Base-by-base conservation (phyloP, 176 grass and related monocot genomes). In the Paspalum vaginatum region DNA sequence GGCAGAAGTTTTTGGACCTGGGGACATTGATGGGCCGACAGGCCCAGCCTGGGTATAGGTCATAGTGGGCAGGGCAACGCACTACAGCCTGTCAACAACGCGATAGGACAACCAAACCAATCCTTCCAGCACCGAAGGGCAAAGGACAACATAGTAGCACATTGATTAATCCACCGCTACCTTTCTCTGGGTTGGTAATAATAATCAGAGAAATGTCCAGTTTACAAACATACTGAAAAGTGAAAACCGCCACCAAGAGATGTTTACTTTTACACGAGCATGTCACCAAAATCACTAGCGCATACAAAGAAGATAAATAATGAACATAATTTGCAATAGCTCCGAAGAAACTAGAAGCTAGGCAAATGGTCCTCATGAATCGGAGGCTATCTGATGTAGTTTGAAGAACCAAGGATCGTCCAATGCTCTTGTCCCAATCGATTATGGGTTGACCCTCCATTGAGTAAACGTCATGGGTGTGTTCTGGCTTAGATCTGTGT, bases 41-140 rank as follows among this genome's bases (percentile, higher is more conserved):
- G 22, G 70, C 87, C 64, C 63, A 70, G 52, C 61, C 54, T 61
- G 76, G 22, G 26, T 56, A 14, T 43, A 60, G 21, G 32, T 13
- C 48, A 49, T 49, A 61, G 14, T 5, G n/a, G 71, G 55, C 62
- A 21, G 20, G 1, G 25, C 40, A 77, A 17, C 67, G 21, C 25
- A 25, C 14, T 48, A 40, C 49, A 61, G 16, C 24, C 67, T 54
- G 5, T 1, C 56, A 65, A 21, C 22, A 8, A 39, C 25, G 16
- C 4, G 12, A 12, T 38, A 27, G 11, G 1, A n/a, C n/a, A n/a
- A n/a, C n/a, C n/a, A n/a, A n/a, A 75, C 24, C 78, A 45, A 55
- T 37, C 48, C 37, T 64, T 53, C 27, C 10, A 6, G 20, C 7
- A 22, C n/a, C 47, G 40, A 18, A 0, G 15, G n/a, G 41, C 60